Evolutionary conservation across 208 protist genomes (phyloP), one percentile per base, ranked within the genome.

Genomic region (Leishmania amazonensis): DNA sequence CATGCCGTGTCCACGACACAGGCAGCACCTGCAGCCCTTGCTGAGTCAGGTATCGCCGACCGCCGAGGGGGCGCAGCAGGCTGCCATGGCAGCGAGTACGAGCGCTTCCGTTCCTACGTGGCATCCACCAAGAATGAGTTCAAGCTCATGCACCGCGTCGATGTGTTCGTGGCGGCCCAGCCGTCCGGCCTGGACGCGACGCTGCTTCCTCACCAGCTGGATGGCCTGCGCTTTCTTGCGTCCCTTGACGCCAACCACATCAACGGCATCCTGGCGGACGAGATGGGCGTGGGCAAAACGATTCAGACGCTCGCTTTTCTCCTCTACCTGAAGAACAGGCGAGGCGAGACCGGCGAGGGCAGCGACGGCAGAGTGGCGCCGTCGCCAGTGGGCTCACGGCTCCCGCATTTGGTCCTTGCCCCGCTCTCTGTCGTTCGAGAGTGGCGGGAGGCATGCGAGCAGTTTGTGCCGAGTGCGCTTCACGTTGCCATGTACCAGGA

Each of bases 231-330:
- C 83, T 99, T 99, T 96, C 81, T 95, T 11, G 79, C 67, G 13
- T 92, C 91, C 15, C 82, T 95, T 71, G 87, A 93, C 75, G 86
- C 83, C 15, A 97, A 98, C 67, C 68, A 85, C 45, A 93, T 99
- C 70, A 99, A 99, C 85, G 95, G 97, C 49, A 98, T 99, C 70
- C 88, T 99, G 3, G 98, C 98, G 0, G 98, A 99, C 89, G 98
- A 99, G 87, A 99, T 99, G 98, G 91, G 98, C 67, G 88, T 98
- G 7, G 98, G 98, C 71, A 99, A 99, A 79, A 99, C 97, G 0
- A 89, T 99, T 31, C 95, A 98, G 87, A 99, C 97, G 2, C 96
- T 99, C 31, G 85, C 94, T 11, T 89, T 96, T 57, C 76, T 98
- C 1, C 70, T 91, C n/a, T 64, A 89, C 68, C 68, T 96, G 54